Conservation (phyloP, 306 rosid genomes). For the Trifolium dubium region DNA sequence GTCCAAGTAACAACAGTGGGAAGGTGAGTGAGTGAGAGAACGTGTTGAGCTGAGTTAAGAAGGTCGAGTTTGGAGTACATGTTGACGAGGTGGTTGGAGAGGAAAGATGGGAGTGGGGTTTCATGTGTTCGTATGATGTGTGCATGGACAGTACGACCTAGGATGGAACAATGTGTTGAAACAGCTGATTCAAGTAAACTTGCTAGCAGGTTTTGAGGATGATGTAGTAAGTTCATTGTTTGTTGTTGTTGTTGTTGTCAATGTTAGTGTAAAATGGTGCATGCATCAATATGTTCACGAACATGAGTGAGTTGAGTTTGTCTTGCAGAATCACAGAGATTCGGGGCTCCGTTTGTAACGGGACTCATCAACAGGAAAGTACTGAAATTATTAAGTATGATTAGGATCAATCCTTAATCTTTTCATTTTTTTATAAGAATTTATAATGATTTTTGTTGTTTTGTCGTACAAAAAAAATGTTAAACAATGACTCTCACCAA, state of each 20-base stretch:
- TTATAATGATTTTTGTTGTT: too few relatives aligned
- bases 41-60: slow-evolving; percentile 62
- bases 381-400: too few relatives aligned
- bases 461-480: too few relatives aligned
- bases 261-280: not conserved
- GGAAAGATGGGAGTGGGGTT: slow-evolving; percentile 61
- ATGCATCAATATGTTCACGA: not conserved
- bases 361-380: too few relatives aligned
- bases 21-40: slow-evolving; percentile 59
- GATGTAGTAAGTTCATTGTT: slow-evolving; percentile 50
- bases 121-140: slow-evolving; percentile 60
- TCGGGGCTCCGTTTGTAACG: too few relatives aligned
- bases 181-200: slow-evolving; percentile 65
- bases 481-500: too few relatives aligned
- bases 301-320: too few relatives aligned
- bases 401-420: too few relatives aligned
- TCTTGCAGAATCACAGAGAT: too few relatives aligned
- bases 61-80: slow-evolving; percentile 89
- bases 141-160: slow-evolving; percentile 76
- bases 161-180: slow-evolving; percentile 50
- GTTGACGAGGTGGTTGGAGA: slow-evolving; percentile 80
- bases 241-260: slow-evolving; percentile 13
- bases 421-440: too few relatives aligned
- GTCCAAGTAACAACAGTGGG: slow-evolving; percentile 90
- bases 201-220: slow-evolving; percentile 55